Evolutionary conservation across 2,329 filamentous ascomycete species (phyloP).

Genomic region (Fusarium sp.): DNA sequence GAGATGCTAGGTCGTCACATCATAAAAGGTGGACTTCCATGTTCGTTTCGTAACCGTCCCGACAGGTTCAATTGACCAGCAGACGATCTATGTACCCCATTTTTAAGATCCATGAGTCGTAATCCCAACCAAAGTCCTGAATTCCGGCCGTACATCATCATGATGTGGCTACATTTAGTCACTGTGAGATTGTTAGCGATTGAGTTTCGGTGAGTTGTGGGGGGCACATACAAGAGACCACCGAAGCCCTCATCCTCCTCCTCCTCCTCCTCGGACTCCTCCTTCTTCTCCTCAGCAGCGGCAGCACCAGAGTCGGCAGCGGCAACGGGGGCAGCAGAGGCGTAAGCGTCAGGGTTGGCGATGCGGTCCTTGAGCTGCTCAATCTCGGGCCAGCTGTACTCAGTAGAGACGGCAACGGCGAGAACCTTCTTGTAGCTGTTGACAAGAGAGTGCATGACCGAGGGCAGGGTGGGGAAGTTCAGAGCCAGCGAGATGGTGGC

Average conservation of each 20-base stretch:
- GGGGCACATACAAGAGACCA: conserved; percentile 75
- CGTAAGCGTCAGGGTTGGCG: conserved; percentile 98
- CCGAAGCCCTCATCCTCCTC: conserved; percentile 79
- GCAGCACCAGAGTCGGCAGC: conserved; percentile 63
- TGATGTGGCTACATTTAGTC: conserved; percentile 60
- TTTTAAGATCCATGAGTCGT: conserved; percentile 55
- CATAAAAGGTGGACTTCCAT: conserved; percentile 25
- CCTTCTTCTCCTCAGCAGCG: conserved; percentile 73
- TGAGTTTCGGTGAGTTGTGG: not conserved
- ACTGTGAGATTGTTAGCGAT: conserved; percentile 58
- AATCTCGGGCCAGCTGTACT: conserved; percentile 95
- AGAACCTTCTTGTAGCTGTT: conserved; percentile 99
- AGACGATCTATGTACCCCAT: conserved; percentile 61
- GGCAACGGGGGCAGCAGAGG: conserved; percentile 80
- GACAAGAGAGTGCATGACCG: conserved; percentile 94
- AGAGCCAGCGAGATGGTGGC: conserved; percentile 90
- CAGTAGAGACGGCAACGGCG: conserved; percentile 88
- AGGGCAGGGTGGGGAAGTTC: conserved; percentile 96
- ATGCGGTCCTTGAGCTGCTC: conserved; percentile 99
- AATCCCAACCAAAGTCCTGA: conserved; percentile 58
- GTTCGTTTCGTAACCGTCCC: conserved; percentile 49
- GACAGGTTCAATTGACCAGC: conserved; percentile 55
- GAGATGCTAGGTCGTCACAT: conserved; percentile 36
- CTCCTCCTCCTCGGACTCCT: conserved; percentile 77
- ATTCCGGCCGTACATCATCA: conserved; percentile 55